Percentiles rank a stretch among this genome's conserved stretches.
Conservation (phyloP, 192 early-diverging fungal genomes). For the Kappamyces sp. region DNA sequence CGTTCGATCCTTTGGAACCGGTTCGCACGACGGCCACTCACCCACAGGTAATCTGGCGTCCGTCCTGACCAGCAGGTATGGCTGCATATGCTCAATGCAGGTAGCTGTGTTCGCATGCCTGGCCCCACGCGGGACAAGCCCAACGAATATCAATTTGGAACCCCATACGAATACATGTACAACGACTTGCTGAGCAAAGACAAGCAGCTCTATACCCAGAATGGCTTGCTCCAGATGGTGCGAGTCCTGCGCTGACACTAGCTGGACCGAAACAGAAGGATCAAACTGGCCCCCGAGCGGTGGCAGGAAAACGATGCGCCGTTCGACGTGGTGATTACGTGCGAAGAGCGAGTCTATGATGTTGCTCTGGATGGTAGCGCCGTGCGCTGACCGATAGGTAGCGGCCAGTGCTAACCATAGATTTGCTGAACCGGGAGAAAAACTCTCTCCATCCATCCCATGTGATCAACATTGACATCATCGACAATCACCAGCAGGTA, state of each 20-base stretch:
- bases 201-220: slow-evolving; percentile 67
- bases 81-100: not conserved
- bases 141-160: slow-evolving; percentile 91
- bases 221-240: slow-evolving; percentile 78
- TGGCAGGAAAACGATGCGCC: slow-evolving; percentile 69
- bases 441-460: slow-evolving; percentile 64
- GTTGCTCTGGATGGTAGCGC: slow-evolving; percentile 78
- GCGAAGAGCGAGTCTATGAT: slow-evolving; percentile 93
- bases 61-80: not conserved
- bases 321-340: slow-evolving; percentile 93
- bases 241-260: too few species aligned
- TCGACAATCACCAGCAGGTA: slow-evolving; percentile 82
- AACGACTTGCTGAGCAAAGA: slow-evolving; percentile 72
- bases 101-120: slow-evolving; percentile 56
- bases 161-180: slow-evolving; percentile 85
- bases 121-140: slow-evolving; percentile 80
- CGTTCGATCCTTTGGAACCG: slow-evolving; percentile 86
- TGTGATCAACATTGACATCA: slow-evolving; percentile 94
- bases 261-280: slow-evolving; percentile 86
- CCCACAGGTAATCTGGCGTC: not conserved
- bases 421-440: slow-evolving; percentile 67
- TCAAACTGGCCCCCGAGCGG: slow-evolving; percentile 82
- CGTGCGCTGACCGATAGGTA: not conserved
- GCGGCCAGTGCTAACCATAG: slow-evolving; percentile 33
- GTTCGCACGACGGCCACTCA: slow-evolving; percentile 31